Evolutionary conservation across 352 stramenopile genomes (phyloP).

Genomic region (Albugo candida): DNA sequence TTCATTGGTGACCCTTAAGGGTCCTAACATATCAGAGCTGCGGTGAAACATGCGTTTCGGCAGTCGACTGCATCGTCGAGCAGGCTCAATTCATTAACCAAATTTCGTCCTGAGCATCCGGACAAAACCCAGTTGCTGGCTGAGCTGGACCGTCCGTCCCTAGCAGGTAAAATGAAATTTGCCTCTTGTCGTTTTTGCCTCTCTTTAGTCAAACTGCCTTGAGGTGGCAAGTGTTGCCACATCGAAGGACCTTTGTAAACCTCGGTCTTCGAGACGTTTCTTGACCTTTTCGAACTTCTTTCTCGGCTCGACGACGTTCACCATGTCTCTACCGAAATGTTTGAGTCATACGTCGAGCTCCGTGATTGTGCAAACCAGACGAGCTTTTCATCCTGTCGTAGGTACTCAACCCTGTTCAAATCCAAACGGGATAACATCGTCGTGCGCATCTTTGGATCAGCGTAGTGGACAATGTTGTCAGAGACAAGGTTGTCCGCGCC

Average conservation of each 20-base stretch:
- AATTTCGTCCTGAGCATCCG: background rate
- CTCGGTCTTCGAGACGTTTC: no score
- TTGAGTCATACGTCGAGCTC: background rate
- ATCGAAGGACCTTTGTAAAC: no score
- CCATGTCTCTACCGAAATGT: no score
- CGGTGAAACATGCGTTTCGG: background rate
- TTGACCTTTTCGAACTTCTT: no score
- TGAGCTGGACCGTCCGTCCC: no score
- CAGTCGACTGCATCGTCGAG: background rate
- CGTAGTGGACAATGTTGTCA: constrained; percentile 9
- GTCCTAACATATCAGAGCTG: background rate
- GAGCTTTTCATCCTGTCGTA: constrained; percentile 4
- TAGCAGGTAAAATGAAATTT: no score
- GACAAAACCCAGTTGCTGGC: background rate
- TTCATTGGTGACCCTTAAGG: background rate
- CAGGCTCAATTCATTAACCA: background rate
- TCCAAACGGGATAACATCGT: constrained; percentile 3
- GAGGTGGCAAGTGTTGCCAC: no score
- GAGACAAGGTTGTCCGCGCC: background rate
- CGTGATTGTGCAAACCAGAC: constrained; percentile 1
- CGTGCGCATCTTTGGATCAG: constrained; percentile 1
- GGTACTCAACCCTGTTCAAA: background rate
- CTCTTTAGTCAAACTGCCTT: no score
- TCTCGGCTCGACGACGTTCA: no score
- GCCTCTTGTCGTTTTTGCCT: no score